These are phyloP conservation scores for Megacollybia platyphylla DNA, from an alignment of 1,284 basidiomycete genomes.

Conservation along the genomic window DNA sequence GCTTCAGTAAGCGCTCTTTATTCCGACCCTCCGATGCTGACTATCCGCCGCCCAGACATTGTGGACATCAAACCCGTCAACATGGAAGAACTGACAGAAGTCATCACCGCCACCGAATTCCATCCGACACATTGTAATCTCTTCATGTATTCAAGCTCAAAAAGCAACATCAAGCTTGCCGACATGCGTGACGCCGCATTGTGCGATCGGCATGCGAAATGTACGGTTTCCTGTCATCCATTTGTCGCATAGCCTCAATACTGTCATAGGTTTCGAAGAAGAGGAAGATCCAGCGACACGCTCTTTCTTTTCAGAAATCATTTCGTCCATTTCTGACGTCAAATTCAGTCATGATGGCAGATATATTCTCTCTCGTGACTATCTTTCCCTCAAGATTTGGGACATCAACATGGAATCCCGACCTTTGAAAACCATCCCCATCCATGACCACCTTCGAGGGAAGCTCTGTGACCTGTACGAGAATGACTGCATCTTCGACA, in stretches of 20 bases:
- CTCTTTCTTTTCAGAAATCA: conserved; percentile 99
- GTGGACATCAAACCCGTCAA: conserved; percentile 99
- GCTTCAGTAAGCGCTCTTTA: conserved; percentile 73
- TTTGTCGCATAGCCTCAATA: conserved; percentile 8
- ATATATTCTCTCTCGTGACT: conserved; percentile 95
- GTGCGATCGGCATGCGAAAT: conserved; percentile 94
- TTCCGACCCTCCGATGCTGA: not conserved
- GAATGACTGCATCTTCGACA: conserved; percentile 99
- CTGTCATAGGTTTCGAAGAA: conserved; percentile 79
- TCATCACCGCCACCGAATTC: conserved; percentile 99
- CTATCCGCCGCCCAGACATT: conserved; percentile 56
- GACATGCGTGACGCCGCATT: conserved; percentile 99
- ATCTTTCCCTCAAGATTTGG: conserved; percentile 98
- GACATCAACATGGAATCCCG: conserved; percentile 98
- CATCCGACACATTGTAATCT: conserved; percentile 96
- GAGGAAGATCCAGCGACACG: conserved; percentile 96
- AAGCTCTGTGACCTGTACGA: conserved; percentile 99
- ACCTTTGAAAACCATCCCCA: conserved; percentile 95
- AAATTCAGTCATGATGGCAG: conserved; percentile 97
- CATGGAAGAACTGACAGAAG: conserved; percentile 99
- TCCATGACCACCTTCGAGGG: conserved; percentile 94
- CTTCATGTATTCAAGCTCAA: conserved; percentile 99
- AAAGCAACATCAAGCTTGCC: conserved; percentile 99
- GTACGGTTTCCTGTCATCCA: conserved; percentile 34
- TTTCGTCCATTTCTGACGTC: conserved; percentile 98